Evolutionary conservation across 148 eudicot genomes (phyloP).

Genomic region (Silene latifolia): DNA sequence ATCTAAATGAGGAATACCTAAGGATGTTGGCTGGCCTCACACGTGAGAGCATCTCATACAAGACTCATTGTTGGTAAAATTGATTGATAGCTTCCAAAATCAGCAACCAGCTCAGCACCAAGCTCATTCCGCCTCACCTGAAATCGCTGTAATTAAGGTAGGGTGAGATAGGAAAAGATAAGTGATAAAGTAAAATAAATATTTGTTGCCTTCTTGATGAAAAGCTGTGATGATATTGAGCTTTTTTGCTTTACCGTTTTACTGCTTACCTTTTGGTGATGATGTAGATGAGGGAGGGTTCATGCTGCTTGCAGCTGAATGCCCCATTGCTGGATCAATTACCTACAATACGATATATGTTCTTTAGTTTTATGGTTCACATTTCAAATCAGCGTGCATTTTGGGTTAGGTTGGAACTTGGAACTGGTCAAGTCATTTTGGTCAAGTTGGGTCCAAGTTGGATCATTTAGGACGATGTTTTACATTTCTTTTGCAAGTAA

Average conservation of each 20-base stretch:
- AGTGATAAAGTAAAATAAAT: slow-evolving; percentile 7
- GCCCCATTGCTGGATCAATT: slow-evolving; percentile 31
- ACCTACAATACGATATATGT: slow-evolving; percentile 23
- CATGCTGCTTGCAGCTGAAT: slow-evolving; percentile 31
- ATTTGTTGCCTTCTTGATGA: background rate
- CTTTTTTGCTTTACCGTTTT: background rate
- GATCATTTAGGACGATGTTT: background rate
- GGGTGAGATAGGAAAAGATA: slow-evolving; percentile 13
- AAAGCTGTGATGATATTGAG: background rate
- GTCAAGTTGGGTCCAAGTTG: background rate
- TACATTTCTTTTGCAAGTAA: too few species aligned
- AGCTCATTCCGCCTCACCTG: slow-evolving; percentile 20
- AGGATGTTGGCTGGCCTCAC: background rate
- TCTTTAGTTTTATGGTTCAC: background rate
- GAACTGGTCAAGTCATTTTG: background rate
- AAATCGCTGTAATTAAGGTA: slow-evolving; percentile 4
- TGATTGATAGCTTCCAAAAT: background rate
- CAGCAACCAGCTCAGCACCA: background rate
- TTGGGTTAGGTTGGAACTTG: background rate
- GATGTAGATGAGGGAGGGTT: slow-evolving; percentile 26
- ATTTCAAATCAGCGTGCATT: background rate
- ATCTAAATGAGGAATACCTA: background rate
- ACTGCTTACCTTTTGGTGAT: slow-evolving; percentile 23
- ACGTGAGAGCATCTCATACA: background rate
- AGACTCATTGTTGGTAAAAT: background rate